Evolutionary conservation across 495 filamentous ascomycete genomes (phyloP).

Genomic region (Penicillium angulare): DNA sequence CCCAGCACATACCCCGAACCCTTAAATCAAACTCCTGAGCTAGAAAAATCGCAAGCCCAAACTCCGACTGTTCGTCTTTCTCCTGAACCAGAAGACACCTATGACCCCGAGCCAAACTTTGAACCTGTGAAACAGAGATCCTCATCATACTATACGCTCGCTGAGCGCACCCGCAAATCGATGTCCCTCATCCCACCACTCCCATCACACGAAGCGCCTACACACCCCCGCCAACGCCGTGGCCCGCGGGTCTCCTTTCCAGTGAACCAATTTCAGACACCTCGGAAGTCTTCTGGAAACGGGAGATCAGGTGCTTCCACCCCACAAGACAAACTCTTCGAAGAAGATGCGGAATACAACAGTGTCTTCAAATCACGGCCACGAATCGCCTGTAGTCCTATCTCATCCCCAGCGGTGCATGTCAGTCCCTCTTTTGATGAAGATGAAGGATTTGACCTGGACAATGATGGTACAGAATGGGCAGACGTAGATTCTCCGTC

Average conservation of each 20-base stretch:
- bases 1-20: background rate
- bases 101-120: constrained; percentile 15
- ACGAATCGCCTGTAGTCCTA: constrained; percentile 73
- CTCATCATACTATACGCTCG: constrained; percentile 46
- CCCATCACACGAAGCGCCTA: constrained; percentile 17
- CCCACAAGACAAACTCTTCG: constrained; percentile 58
- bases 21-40: background rate
- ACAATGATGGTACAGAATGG: constrained; percentile 14
- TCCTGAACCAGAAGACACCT: constrained; percentile 7
- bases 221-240: constrained; percentile 27
- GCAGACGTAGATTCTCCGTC: constrained; percentile 22
- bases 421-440: constrained; percentile 24
- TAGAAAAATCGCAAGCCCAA: constrained; percentile 4
- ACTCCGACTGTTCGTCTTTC: constrained; percentile 20
- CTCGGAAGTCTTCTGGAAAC: constrained; percentile 32
- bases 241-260: constrained; percentile 55
- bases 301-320: constrained; percentile 41
- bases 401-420: constrained; percentile 56
- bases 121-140: constrained; percentile 26
- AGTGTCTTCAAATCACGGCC: constrained; percentile 85
- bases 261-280: constrained; percentile 61
- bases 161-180: constrained; percentile 76
- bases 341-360: constrained; percentile 72
- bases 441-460: constrained; percentile 34
- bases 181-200: constrained; percentile 61